Base-by-base conservation (phyloP, 371 early-diverging fungal genomes). In the Mortierella sp. region DNA sequence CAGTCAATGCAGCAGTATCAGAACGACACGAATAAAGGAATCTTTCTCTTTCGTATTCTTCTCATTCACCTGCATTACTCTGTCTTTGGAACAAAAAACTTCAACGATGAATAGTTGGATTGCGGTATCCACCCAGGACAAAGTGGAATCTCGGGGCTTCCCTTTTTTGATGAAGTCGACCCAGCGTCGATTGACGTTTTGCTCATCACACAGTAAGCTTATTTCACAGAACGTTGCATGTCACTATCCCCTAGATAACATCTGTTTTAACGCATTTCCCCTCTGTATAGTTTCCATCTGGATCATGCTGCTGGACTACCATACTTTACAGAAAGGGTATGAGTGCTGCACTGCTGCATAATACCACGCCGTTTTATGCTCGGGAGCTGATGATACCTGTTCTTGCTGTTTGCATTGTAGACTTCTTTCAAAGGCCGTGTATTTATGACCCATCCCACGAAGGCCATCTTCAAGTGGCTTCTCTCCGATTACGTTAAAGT, bases 381-480 rank as follows among this genome's bases (percentile, higher is more conserved):
- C n/a, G n/a, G n/a, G n/a, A n/a, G n/a, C n/a, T n/a, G n/a, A n/a
- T n/a, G n/a, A n/a, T 44, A 34, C 15, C 17, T 43, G 66, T 81
- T 41, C 80, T 53, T 19, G 4, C 32, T 14, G 0, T 28, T n/a
- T n/a, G n/a, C 17, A 46, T 8, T n/a, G 49, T 79, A 97, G 93
- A 99, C 99, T 26, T 87, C 90, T 0, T 99, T 99, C 82, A 90
- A 92, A 63, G 99, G 99, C n/a, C 93, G 97, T 52, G 97, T 99
- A 0, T 99, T 95, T 78, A 99, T 99, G 99, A 99, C 99, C 8
- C 99, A 99, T 83, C 99, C 99, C 7, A 99, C 99, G 21, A 97
- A 98, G 79, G 98, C 99, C 30, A 99, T 99, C 66, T 98, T 96
- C 84, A 93, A 94, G 66, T 99, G 99, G 99, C 83, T 99, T 41